Base-by-base conservation (phyloP, 2,329 filamentous ascomycete species). In the Botrytis byssoidea region DNA sequence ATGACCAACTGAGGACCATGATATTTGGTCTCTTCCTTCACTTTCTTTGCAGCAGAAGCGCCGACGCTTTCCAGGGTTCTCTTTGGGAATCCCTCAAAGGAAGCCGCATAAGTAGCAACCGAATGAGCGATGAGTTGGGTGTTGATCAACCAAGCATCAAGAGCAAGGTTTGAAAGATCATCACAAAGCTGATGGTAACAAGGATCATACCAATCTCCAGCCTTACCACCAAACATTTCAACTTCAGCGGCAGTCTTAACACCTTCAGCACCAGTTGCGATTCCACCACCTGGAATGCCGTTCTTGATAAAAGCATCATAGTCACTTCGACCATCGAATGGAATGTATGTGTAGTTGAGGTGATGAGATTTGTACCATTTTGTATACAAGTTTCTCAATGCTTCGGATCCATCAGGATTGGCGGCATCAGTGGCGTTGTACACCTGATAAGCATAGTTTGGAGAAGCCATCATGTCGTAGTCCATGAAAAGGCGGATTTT, bases 321-420 rank as follows among this genome's bases (percentile, higher is more conserved):
- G 82, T 96, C 93, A 76, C 90, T 93, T 74, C 93, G 90, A 10
- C 93, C 93, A 78, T 94, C 91, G 77, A 96, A 95, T 3, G 89
- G 88, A 42, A 92, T 92, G 74, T 92, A 89, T 0, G 89, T 92
- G 80, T 90, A 91, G 82, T 90, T 90, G 73, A 90, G 85, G 1
- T 86, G 90, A 35, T 90, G 85, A 2, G 84, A 82, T 74, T 85
- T 82, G 83, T 91, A 94, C 86, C 88, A 94, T 67, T 90, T 84
- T 32, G 90, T 84, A 81, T 93, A 94, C 51, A 93, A 83, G 74
- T 90, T 83, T 74, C 90, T 88, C 73, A 93, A 85, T 80, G 93
- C 86, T 75, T 91, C 88, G 0, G 91, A 94, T 1, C 93, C 93
- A 25, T 82, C 84, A 46, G 94, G 93, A 81, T 91, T 91, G 22